Evolutionary conservation across 2,329 filamentous ascomycete species (phyloP).

Genomic region (Fusarium sp.): DNA sequence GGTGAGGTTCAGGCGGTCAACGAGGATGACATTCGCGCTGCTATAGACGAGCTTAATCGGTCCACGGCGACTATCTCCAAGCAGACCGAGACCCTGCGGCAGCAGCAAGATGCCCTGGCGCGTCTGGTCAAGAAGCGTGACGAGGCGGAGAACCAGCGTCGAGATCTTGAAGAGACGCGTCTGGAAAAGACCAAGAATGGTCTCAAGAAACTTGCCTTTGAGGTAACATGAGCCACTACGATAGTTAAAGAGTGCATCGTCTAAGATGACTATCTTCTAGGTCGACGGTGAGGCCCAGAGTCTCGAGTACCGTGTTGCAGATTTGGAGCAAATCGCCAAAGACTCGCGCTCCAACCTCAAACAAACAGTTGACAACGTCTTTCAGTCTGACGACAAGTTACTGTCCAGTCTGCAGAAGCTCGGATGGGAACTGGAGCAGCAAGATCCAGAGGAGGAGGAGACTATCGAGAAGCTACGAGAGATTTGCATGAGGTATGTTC

Average conservation of each 20-base stretch:
- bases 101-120: slow-evolving; percentile 70
- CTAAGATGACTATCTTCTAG: slow-evolving; percentile 46
- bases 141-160: slow-evolving; percentile 47
- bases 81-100: slow-evolving; percentile 70
- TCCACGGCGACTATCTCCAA: slow-evolving; percentile 73
- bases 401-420: slow-evolving; percentile 74
- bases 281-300: slow-evolving; percentile 61
- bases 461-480: slow-evolving; percentile 69
- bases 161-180: slow-evolving; percentile 46
- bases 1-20: slow-evolving; percentile 61
- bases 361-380: slow-evolving; percentile 59
- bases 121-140: slow-evolving; percentile 58
- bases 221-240: slow-evolving; percentile 49
- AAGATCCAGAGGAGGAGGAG: slow-evolving; percentile 62
- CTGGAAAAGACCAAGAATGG: slow-evolving; percentile 51
- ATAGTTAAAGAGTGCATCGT: neutral
- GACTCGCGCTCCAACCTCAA: slow-evolving; percentile 58
- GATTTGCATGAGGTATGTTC: slow-evolving; percentile 61
- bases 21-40: slow-evolving; percentile 69
- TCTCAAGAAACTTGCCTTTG: slow-evolving; percentile 55
- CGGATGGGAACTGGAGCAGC: slow-evolving; percentile 67
- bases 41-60: slow-evolving; percentile 70
- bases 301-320: slow-evolving; percentile 58
- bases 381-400: slow-evolving; percentile 73
- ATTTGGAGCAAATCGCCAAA: slow-evolving; percentile 63